A percentile compares a stretch with the other conserved stretches of the same genome.
Evolutionary conservation across 306 rosid genomes (phyloP).

Genomic region (Vigna reflexopilosa): DNA sequence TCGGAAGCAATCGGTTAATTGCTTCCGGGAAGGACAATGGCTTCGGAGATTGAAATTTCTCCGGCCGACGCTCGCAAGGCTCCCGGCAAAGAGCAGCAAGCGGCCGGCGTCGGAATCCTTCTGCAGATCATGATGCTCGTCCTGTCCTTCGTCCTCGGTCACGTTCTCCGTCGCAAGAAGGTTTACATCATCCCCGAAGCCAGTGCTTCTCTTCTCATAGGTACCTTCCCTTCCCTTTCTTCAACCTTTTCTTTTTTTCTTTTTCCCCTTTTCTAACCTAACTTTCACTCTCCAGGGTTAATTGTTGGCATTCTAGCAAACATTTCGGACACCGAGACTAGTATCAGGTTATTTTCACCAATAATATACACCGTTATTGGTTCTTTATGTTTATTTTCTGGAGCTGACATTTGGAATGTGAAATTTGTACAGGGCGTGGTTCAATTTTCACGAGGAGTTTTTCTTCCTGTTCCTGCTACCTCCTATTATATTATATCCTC

Average conservation of each 20-base stretch:
- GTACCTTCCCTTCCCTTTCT: constrained; percentile 39
- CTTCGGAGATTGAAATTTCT: constrained; percentile 70
- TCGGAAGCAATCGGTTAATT: constrained; percentile 20
- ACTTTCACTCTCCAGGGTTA: constrained; percentile 58
- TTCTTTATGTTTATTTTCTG: not conserved
- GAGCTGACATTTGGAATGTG: constrained; percentile 30
- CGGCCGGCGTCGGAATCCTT: constrained; percentile 98
- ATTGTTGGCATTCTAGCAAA: constrained; percentile 95
- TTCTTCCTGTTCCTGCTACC: constrained; percentile 96
- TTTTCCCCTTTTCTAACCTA: not conserved
- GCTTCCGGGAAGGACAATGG: constrained; percentile 49
- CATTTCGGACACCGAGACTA: constrained; percentile 86
- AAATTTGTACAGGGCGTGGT: constrained; percentile 77
- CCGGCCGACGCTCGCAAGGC: constrained; percentile 66
- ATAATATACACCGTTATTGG: not conserved
- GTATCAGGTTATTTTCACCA: constrained; percentile 63
- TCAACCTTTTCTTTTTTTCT: not conserved
- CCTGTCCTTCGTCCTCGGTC: constrained; percentile 94
- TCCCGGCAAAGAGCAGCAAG: constrained; percentile 96
- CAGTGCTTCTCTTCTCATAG: constrained; percentile 97
- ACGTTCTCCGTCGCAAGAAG: constrained; percentile 94
- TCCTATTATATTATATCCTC: constrained; percentile 99
- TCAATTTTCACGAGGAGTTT: constrained; percentile 97
- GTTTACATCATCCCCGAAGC: constrained; percentile 94
- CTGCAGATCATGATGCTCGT: constrained; percentile 99